Conservation (phyloP, 805 yeast species). For the Sugiyamaella smithiae region DNA sequence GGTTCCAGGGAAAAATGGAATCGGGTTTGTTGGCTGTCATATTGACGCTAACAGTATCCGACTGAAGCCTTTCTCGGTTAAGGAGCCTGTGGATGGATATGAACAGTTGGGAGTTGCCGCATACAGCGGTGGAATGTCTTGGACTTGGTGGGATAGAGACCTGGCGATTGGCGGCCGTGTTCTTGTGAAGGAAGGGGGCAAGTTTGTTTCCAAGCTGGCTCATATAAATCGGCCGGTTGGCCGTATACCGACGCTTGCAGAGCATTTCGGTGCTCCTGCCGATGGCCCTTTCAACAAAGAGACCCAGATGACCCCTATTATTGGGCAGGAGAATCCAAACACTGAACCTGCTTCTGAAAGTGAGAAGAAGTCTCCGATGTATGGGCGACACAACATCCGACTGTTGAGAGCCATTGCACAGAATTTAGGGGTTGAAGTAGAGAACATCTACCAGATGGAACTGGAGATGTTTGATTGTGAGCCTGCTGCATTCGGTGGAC, state of each 20-base stretch:
- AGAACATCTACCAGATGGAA: conserved; percentile 66
- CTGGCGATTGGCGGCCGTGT: conserved; percentile 78
- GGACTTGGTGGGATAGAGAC: conserved; percentile 79
- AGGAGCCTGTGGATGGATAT: conserved; percentile 62
- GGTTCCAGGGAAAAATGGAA: conserved; percentile 48
- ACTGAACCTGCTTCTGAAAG: conserved; percentile 48
- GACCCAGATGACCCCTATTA: conserved; percentile 70
- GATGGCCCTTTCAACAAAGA: conserved; percentile 67
- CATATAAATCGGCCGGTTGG: conserved; percentile 48
- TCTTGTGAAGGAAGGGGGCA: conserved; percentile 43
- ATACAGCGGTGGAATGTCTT: conserved; percentile 65
- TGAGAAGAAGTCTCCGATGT: conserved; percentile 64
- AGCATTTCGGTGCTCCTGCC: conserved; percentile 71
- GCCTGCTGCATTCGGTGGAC: conserved; percentile 74
- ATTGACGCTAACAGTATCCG: conserved; percentile 64
- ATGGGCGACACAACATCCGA: conserved; percentile 64
- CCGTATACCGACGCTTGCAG: conserved; percentile 75
- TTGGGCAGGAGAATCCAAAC: conserved; percentile 47
- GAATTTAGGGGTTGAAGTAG: conserved; percentile 55
- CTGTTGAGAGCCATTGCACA: conserved; percentile 67
- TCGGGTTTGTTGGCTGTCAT: conserved; percentile 67
- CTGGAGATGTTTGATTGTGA: conserved; percentile 80
- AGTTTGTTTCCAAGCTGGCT: conserved; percentile 29
- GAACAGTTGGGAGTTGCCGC: conserved; percentile 77
- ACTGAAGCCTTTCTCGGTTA: conserved; percentile 66